These are phyloP conservation scores for Geoglossum glabrum DNA, from an alignment of 495 filamentous ascomycete genomes.

Conservation along the genomic window DNA sequence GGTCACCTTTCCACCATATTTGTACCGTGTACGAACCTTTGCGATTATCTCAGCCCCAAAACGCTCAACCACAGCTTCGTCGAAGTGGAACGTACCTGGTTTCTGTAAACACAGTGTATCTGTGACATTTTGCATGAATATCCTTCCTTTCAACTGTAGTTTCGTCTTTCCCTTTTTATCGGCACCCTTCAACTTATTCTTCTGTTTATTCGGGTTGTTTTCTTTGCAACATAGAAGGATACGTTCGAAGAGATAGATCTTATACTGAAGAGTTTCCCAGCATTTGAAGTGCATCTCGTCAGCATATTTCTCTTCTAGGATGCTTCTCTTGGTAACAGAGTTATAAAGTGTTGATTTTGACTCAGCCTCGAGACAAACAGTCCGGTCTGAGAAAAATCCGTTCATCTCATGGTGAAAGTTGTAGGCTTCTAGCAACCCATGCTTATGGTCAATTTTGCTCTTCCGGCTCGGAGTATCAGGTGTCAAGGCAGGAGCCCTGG, in stretches of 20 bases:
- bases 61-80: neutral
- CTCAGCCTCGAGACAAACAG: neutral
- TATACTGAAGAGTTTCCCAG: conserved; percentile 42
- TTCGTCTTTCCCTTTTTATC: conserved; percentile 58
- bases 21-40: conserved; percentile 84
- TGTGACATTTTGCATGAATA: conserved; percentile 98
- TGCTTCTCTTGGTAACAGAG: neutral
- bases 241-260: conserved; percentile 89
- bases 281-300: conserved; percentile 11
- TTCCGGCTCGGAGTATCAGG: conserved; percentile 4
- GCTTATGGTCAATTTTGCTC: neutral
- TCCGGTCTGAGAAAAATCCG: neutral
- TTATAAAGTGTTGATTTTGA: neutral
- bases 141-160: conserved; percentile 84
- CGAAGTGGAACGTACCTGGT: conserved; percentile 40
- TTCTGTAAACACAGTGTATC: conserved; percentile 69
- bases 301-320: conserved; percentile 11
- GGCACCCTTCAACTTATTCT: conserved; percentile 44
- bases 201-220: conserved; percentile 65
- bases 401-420: neutral
- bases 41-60: neutral
- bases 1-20: conserved; percentile 97
- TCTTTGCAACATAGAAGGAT: conserved; percentile 98
- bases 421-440: neutral
- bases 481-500: neutral